Evolutionary conservation across 495 filamentous ascomycete genomes (phyloP).

Genomic region (Schizothecium vesticola): DNA sequence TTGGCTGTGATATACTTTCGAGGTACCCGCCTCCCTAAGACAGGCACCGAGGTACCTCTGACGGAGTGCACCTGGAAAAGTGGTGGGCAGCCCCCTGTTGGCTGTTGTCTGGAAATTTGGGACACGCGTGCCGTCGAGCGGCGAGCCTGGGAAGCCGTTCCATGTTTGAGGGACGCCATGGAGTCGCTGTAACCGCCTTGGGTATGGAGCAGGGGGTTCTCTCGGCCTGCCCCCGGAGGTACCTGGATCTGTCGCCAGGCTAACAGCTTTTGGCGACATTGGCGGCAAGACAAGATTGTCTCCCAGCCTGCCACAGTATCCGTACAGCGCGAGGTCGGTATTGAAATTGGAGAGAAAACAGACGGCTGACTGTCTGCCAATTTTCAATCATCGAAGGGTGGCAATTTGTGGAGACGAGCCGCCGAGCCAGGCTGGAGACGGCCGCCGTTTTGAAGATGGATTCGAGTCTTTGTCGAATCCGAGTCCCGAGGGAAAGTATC

Average conservation of each 20-base stretch:
- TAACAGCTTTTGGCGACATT: neutral
- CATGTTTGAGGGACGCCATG: neutral
- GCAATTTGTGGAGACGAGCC: neutral
- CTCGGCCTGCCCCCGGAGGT: neutral
- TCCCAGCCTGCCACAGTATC: neutral
- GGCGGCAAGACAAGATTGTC: neutral
- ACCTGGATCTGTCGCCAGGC: neutral
- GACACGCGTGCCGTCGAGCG: constrained; percentile 12
- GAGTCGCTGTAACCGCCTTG: neutral
- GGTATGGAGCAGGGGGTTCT: neutral
- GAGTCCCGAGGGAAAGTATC: neutral
- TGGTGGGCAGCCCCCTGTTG: constrained; percentile 9
- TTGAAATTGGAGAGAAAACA: neutral
- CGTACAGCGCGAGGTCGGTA: neutral
- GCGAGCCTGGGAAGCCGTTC: neutral
- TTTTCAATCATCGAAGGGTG: neutral
- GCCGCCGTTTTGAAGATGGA: neutral
- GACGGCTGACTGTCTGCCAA: neutral
- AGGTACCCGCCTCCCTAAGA: constrained; percentile 25
- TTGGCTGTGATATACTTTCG: constrained; percentile 21
- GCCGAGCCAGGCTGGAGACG: neutral
- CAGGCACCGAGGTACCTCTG: constrained; percentile 19
- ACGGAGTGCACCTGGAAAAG: constrained; percentile 1
- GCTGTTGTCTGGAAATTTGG: constrained; percentile 22
- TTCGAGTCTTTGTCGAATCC: neutral